Evolutionary conservation across 2,329 filamentous ascomycete species (phyloP), one percentile per base, ranked within the genome.

Genomic region (Venturia nashicola): DNA sequence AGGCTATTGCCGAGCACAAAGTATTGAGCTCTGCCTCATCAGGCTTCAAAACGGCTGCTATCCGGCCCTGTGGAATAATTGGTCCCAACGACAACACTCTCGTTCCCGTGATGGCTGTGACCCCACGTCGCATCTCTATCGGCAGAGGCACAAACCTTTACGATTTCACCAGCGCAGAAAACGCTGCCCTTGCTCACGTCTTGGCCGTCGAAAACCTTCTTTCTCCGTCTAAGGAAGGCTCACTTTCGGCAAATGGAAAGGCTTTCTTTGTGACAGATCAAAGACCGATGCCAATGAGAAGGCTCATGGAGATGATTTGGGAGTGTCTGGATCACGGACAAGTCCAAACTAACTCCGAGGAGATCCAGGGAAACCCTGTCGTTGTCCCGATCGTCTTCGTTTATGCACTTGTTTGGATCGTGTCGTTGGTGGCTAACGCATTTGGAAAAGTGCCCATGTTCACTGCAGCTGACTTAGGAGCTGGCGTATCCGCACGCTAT

Each of bases 31-130:
- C 88, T 71, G 94, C 91, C 80, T 79, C 61, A 77, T 78, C 54
- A n/a, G 20, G 34, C 14, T 85, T 96, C 74, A 80, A 90, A 12
- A 96, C 91, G n/a, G 83, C 84, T 71, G 82, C 91, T 36, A 83
- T 97, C 67, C 89, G 94, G 18, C 90, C 92, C 7, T 88, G 90
- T 14, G 90, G 90, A 68, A 95, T 97, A 74, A 90, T 96, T 71
- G 93, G 93, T 70, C 90, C 94, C 72, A 90, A 90, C 70, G 94
- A 99, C 77, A 84, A 85, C 62, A 88, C 91, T 72, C 76, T 86
- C 16, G 84, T 93, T 43, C 84, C 86, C 67, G 84, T 87, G 68
- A 83, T 97, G 67, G 79, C 46, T 51, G 20, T 16, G 20, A 23
- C 20, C 20, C 46, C 46, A 23, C 46, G 46, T 16, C 46, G 46